Percentiles rank a stretch among this genome's conserved stretches.
These are phyloP conservation scores for Alternaria consortialis DNA, from an alignment of 2,329 filamentous ascomycete genomes.

Conservation along the genomic window DNA sequence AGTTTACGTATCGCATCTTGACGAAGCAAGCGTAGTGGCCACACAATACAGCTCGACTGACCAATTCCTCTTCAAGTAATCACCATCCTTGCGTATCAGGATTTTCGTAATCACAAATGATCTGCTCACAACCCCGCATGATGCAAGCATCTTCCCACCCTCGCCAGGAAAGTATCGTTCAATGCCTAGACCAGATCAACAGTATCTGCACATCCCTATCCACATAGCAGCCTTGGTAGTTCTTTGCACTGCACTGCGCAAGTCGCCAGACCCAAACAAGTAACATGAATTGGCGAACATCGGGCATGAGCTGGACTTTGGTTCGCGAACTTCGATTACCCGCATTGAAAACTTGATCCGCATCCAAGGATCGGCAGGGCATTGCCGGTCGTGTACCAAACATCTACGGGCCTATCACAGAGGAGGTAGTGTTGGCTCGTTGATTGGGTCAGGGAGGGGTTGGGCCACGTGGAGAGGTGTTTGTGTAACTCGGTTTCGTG, in stretches of 20 bases:
- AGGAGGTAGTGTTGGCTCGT: not conserved
- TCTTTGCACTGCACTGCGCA: no score
- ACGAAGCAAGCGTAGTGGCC: not conserved
- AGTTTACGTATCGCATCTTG: not conserved
- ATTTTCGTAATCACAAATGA: no score
- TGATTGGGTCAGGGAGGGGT: not conserved
- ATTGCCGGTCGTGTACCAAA: constrained; percentile 1
- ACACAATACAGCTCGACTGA: not conserved
- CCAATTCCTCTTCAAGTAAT: not conserved
- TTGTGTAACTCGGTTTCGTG: not conserved
- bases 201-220: not conserved
- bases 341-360: not conserved
- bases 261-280: not conserved
- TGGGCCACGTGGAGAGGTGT: not conserved
- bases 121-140: not conserved
- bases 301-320: not conserved
- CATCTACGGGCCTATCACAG: not conserved
- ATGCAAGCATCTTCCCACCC: not conserved
- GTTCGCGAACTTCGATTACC: constrained; percentile 7
- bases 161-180: not conserved
- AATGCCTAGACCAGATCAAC: not conserved
- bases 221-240: not conserved
- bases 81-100: no score
- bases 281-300: not conserved
- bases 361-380: not conserved